Conservation (phyloP, 1,139 yeast genomes). For the Geotrichum cucujoidarum region DNA sequence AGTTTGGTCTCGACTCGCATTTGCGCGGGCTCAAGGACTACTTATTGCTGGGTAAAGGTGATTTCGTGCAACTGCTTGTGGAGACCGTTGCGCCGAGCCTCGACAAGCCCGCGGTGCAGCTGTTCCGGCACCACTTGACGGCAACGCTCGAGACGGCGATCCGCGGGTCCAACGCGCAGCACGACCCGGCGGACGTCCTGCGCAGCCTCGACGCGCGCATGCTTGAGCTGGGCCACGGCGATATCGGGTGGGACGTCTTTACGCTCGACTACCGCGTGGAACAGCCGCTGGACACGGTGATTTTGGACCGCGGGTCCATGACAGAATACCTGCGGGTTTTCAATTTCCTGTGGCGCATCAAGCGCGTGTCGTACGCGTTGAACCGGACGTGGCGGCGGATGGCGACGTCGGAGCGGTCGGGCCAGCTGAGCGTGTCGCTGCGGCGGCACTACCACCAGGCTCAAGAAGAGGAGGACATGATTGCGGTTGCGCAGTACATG, state of each 20-base stretch:
- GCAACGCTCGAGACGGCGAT: conserved; percentile 64
- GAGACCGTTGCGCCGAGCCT: conserved; percentile 52
- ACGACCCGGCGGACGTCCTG: conserved; percentile 41
- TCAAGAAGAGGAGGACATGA: not conserved
- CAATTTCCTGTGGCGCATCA: conserved; percentile 77
- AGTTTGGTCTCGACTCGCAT: conserved; percentile 51
- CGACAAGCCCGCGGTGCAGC: conserved; percentile 54
- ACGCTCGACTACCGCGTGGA: conserved; percentile 76
- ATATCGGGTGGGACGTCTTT: conserved; percentile 78
- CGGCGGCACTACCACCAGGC: conserved; percentile 1
- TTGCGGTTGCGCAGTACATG: conserved; percentile 1
- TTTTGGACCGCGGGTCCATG: conserved; percentile 38
- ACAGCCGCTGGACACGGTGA: conserved; percentile 43
- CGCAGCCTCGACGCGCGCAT: conserved; percentile 76
- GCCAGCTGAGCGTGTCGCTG: conserved; percentile 3
- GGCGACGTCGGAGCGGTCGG: conserved; percentile 28
- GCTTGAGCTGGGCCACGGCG: conserved; percentile 63
- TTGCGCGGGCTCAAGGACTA: conserved; percentile 59
- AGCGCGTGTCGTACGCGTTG: conserved; percentile 54
- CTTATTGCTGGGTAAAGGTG: conserved; percentile 68
- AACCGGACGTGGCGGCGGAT: conserved; percentile 45
- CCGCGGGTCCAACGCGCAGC: conserved; percentile 54
- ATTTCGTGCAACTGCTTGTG: conserved; percentile 65
- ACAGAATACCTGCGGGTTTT: conserved; percentile 74
- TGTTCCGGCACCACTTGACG: conserved; percentile 65